Evolutionary conservation across 257 asterid genomes (phyloP).

Genomic region (Petunia axillaris): DNA sequence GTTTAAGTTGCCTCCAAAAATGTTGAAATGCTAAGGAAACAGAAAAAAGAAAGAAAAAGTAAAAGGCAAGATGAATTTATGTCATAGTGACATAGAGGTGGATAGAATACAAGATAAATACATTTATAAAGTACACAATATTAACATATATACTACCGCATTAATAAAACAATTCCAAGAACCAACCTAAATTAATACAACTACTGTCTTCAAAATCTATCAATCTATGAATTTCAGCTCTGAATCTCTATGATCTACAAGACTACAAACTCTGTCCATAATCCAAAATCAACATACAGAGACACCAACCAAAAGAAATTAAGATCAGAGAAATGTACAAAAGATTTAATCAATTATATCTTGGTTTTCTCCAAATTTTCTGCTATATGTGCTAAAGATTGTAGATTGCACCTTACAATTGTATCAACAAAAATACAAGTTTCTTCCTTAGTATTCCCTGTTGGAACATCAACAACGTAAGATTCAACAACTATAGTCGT

Average conservation of each 20-base stretch:
- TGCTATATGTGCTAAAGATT: constrained; percentile 64
- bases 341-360: background rate
- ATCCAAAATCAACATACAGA: background rate
- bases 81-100: background rate
- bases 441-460: constrained; percentile 74
- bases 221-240: constrained; percentile 7
- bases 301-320: background rate
- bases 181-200: background rate
- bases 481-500: constrained; percentile 79
- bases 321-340: background rate
- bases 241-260: constrained; percentile 36
- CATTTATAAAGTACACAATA: no score
- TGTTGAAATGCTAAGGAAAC: background rate
- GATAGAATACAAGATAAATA: background rate
- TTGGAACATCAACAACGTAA: constrained; percentile 82
- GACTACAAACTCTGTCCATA: constrained; percentile 19
- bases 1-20: no score
- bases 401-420: constrained; percentile 76
- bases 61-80: background rate
- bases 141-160: background rate
- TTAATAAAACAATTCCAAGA: background rate
- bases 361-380: constrained; percentile 36
- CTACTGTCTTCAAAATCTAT: background rate
- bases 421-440: constrained; percentile 76
- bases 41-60: background rate